Percentiles rank a stretch among this genome's conserved stretches.
Conservation (phyloP, 805 yeast genomes). For the Metschnikowia colocasiae region DNA sequence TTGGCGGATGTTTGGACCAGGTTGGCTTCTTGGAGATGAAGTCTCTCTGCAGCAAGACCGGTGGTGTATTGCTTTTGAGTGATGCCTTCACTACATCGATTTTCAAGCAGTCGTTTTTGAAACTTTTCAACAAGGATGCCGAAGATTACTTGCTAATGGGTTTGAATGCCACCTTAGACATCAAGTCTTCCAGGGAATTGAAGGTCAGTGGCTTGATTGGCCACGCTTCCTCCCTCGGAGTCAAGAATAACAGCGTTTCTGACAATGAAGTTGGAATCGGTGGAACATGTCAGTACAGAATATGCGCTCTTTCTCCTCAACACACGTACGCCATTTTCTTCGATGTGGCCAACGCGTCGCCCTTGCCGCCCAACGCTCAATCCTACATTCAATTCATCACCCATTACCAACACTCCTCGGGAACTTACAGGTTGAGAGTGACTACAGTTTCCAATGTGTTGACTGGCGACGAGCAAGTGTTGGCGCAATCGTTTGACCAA, state of each 20-base stretch:
- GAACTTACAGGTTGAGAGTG: slow-evolving; percentile 82
- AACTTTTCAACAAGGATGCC: slow-evolving; percentile 82
- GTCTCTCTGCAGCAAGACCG: slow-evolving; percentile 76
- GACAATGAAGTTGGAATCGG: slow-evolving; percentile 95
- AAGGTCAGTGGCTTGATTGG: slow-evolving; percentile 93
- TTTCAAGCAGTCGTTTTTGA: slow-evolving; percentile 86
- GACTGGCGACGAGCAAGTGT: slow-evolving; percentile 45
- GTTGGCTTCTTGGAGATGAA: slow-evolving; percentile 95
- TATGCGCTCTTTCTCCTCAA: slow-evolving; percentile 80
- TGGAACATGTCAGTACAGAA: slow-evolving; percentile 82
- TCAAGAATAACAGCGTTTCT: slow-evolving; percentile 70
- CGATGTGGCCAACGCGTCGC: slow-evolving; percentile 57
- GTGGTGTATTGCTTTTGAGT: slow-evolving; percentile 82
- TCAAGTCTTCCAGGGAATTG: slow-evolving; percentile 81
- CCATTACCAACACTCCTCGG: slow-evolving; percentile 92
- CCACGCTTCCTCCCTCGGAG: slow-evolving; percentile 73
- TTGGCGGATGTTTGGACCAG: slow-evolving; percentile 95
- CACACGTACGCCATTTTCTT: slow-evolving; percentile 88
- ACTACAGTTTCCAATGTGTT: slow-evolving; percentile 71
- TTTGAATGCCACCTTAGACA: slow-evolving; percentile 83
- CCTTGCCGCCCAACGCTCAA: slow-evolving; percentile 46
- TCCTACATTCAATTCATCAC: slow-evolving; percentile 80
- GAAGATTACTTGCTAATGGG: slow-evolving; percentile 87
- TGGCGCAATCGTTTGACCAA: slow-evolving; percentile 83
- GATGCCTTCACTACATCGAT: slow-evolving; percentile 95